Evolutionary conservation across 2,329 filamentous ascomycete species (phyloP), one percentile per base, ranked within the genome.

Genomic region (Aspergillus thermomutatus): DNA sequence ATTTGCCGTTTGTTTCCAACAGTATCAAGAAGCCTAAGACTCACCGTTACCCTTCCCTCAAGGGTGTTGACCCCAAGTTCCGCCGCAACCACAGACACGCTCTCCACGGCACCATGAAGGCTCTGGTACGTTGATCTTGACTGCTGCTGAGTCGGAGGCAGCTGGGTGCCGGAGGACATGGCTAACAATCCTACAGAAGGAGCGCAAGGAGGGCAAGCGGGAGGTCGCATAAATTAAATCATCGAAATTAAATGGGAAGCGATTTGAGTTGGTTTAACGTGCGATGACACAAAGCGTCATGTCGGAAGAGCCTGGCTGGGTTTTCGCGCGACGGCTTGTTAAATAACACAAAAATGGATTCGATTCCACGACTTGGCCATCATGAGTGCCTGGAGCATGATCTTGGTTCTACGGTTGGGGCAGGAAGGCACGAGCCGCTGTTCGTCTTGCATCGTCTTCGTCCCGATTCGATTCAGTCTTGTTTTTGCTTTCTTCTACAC

Each of bases 21-120:
- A 97, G 93, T 83, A 99, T 99, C 87, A 97, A 97, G 90, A 97
- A 97, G 90, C 94, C 94, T 68, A 97, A 96, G 88, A 97, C 94
- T 77, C 87, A 92, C 82, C 87, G 94, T 85, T 99, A 99, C 85
- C 94, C 94, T 68, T 97, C 93, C 72, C 89, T 99, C 76, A 97
- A 97, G 80, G 94, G 94, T 75, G 94, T 91, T 80, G 94, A 99
- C 83, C 92, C 94, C 79, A 99, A 99, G 88, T 99, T 99, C 87
- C 89, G 94, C 81, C 89, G 94, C 83, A 99, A 99, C 87, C 94
- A 99, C 86, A 91, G 92, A 85, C 93, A 99, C 87, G 94, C 94
- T 81, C 92, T 97, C 66, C 94, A 97, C 86, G 94, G 94, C 80
- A 99, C 92, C 79, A 92, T 91, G 86, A 95, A 91, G 85, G 94